Evolutionary conservation across 2,329 filamentous ascomycete genomes (phyloP).

Genomic region (Fusarium guadeloupense): DNA sequence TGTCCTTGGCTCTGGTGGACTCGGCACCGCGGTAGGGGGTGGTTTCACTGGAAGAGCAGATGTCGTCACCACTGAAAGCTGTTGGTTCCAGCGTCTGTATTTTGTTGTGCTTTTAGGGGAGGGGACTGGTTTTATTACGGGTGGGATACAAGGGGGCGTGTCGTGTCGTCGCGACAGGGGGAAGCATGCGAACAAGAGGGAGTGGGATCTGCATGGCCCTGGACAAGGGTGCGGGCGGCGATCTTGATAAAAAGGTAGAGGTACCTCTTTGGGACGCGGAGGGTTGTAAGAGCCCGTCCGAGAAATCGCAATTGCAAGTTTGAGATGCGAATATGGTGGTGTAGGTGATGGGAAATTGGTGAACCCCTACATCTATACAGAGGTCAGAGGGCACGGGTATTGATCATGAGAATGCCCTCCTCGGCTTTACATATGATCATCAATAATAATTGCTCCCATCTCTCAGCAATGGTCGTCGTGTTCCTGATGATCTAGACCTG

Average conservation of each 20-base stretch:
- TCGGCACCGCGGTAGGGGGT: not conserved
- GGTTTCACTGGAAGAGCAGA: constrained; percentile 1
- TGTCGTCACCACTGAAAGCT: constrained; percentile 31
- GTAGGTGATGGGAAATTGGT: constrained; percentile 19
- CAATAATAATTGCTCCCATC: not conserved
- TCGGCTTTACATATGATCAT: not conserved
- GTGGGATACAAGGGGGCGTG: constrained; percentile 15
- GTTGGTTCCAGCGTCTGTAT: constrained; percentile 12
- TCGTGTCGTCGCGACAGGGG: constrained; percentile 19
- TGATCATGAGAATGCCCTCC: not conserved
- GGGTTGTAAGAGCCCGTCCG: constrained; percentile 20
- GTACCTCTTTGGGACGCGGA: constrained; percentile 17
- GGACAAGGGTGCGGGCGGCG: constrained; percentile 23
- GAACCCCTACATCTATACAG: constrained; percentile 12
- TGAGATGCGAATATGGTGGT: constrained; percentile 23
- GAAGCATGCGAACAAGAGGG: no score
- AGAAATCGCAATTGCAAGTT: constrained; percentile 21
- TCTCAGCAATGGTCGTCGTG: constrained; percentile 3
- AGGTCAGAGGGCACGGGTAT: no score
- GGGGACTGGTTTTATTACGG: constrained; percentile 12
- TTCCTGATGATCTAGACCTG: constrained; percentile 14
- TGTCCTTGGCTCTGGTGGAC: constrained; percentile 2
- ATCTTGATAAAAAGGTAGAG: constrained; percentile 32
- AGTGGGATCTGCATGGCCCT: constrained; percentile 25
- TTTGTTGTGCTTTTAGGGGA: constrained; percentile 21